Evolutionary conservation across 164 flowering plant genomes (phyloP), one percentile per base, ranked within the genome.

Genomic region (Litsea cubeba): DNA sequence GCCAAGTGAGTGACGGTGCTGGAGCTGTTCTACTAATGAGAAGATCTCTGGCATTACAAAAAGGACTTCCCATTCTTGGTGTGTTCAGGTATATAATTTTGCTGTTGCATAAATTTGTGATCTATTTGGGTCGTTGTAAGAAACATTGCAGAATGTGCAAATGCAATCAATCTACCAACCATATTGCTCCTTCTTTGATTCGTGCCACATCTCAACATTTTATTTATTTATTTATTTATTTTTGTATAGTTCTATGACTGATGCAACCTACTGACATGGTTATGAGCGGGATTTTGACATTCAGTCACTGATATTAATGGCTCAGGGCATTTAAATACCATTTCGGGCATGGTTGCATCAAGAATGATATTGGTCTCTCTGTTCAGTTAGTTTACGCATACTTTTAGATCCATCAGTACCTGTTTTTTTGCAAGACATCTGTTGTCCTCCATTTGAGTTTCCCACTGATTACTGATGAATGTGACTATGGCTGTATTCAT

Each of bases 1-100:
- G 98, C 80, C 99, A 96, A 81, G 92, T 96, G 50, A 96, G 86
- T 89, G 99, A 96, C 88, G 99, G 97, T 76, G 98, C 98, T 81
- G 97, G 95, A 73, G 99, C 97, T 46, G 97, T 96, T 70, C 90
- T 96, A 25, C 94, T 96, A 5, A 96, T 92, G 98, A 91, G 84
- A 82, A 92, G 97, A 81, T 90, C 97, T 80, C 70, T 92, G 28
- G 98, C 99, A 51, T 74, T 87, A 84, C 82, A 72, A 63, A 96
- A 94, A 82, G 97, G 97, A 51, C 81, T 96, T 68, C 96, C 97
- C 6, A 88, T 96, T 81, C 94, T 94, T 74, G 98, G 98, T 76
- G 93, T 92, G 28, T 96, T 94, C 82, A 94, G 99, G 99, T 91
- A 66, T 71, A 71, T 72, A 57, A 30, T 30, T 14, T 54, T 54